Percentiles rank a stretch among this genome's conserved stretches.
Conservation (phyloP, 257 asterid species). For the Scutellaria minor region DNA sequence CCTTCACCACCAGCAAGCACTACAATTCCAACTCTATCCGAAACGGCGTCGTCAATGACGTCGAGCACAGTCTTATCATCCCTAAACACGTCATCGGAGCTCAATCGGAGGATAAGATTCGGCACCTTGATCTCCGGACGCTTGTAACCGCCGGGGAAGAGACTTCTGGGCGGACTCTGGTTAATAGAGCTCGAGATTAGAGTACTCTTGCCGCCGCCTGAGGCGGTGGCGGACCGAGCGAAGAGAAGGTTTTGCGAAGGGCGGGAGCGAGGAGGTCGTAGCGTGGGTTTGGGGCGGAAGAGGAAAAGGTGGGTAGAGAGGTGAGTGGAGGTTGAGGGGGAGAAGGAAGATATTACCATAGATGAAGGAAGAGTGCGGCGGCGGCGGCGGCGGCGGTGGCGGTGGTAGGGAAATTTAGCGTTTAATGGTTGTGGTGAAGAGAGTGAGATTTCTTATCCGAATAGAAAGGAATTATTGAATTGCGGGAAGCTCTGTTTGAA, state of each 20-base stretch:
- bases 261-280: conserved; percentile 29
- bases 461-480: conserved; percentile 27
- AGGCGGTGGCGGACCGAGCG: conserved; percentile 33
- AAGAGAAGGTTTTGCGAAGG: conserved; percentile 21
- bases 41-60: conserved; percentile 64
- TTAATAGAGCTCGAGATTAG: conserved; percentile 45
- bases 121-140: conserved; percentile 93
- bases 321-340: conserved; percentile 44
- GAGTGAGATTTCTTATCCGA: conserved; percentile 34
- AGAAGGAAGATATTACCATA: conserved; percentile 48
- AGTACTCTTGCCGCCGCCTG: conserved; percentile 21
- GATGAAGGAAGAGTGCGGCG: conserved; percentile 22
- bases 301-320: conserved; percentile 38
- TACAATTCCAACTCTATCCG: conserved; percentile 71
- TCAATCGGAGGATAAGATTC: conserved; percentile 60
- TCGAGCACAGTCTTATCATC: conserved; percentile 54
- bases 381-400: conserved; percentile 25
- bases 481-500: conserved; percentile 33
- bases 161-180: conserved; percentile 64
- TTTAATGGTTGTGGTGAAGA: conserved; percentile 33
- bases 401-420: conserved; percentile 25
- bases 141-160: conserved; percentile 92
- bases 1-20: conserved; percentile 73
- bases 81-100: conserved; percentile 57
- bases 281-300: conserved; percentile 39